phyloP scores from a whole-genome alignment of 306 rosid genomes.

The Quercus aquifolioides region DNA sequence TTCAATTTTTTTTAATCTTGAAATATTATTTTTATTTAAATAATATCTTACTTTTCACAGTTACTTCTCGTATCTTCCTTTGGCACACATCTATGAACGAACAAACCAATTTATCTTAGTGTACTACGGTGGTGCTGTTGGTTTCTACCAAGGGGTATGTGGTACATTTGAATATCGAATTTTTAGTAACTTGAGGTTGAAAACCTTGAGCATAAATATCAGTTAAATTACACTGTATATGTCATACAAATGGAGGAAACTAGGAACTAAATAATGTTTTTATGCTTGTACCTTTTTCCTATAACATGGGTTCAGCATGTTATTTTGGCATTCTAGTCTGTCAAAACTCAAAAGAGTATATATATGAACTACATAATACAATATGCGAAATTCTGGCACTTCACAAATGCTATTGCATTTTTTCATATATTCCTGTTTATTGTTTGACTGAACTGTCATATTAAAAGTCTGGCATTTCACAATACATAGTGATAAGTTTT shows the following conservation, averaged over 20 bases:
- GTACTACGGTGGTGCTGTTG: slow-evolving; percentile 81
- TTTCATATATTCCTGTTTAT: not conserved
- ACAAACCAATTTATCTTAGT: slow-evolving; percentile 68
- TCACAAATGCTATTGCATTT: not conserved
- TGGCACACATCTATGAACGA: slow-evolving; percentile 97
- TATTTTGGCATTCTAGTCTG: not conserved
- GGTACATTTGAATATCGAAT: not conserved
- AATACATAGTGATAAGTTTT: not conserved
- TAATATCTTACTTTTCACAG: slow-evolving; percentile 39
- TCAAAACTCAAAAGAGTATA: not conserved
- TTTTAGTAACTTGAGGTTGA: not conserved
- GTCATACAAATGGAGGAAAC: not conserved
- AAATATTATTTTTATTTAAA: not conserved
- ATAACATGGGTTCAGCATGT: not conserved
- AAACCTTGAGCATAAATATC: not conserved
- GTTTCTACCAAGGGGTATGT: slow-evolving; percentile 97
- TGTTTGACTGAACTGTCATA: not conserved
- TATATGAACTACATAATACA: not conserved
- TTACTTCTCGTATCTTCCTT: slow-evolving; percentile 91
- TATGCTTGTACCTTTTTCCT: not conserved
- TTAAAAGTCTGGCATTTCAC: not conserved
- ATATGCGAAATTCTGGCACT: not conserved
- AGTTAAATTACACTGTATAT: not conserved
- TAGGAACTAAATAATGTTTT: not conserved
- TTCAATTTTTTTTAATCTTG: not conserved